phyloP scores from a whole-genome alignment of 371 early-diverging fungal genomes.

The Actinomortierella wolfii region DNA sequence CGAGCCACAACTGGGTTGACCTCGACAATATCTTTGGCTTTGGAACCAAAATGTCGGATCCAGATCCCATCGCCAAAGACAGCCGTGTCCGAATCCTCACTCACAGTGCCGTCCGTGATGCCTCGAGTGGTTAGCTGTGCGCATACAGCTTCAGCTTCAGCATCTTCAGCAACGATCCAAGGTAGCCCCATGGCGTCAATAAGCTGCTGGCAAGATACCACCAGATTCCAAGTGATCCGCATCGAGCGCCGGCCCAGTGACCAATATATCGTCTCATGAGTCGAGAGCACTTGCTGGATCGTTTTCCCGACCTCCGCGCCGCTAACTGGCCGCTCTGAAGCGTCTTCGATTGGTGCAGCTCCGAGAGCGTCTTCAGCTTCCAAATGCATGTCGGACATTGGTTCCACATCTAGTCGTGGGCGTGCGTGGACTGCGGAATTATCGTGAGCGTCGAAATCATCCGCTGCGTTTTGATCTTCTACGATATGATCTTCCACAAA shows the following conservation, averaged over 20 bases:
- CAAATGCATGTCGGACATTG: too few relatives aligned
- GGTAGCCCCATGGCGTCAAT: slow-evolving; percentile 57
- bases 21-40: slow-evolving; percentile 46
- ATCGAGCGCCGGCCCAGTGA: slow-evolving; percentile 57
- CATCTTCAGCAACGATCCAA: slow-evolving; percentile 50
- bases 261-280: slow-evolving; percentile 16
- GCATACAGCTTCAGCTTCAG: slow-evolving; percentile 77
- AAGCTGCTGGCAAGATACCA: slow-evolving; percentile 56
- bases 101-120: slow-evolving; percentile 60
- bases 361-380: too few relatives aligned
- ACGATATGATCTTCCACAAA: too few relatives aligned
- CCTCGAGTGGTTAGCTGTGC: slow-evolving; percentile 56
- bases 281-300: slow-evolving; percentile 21
- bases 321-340: neutral
- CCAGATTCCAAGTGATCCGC: slow-evolving; percentile 53
- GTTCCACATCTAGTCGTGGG: too few relatives aligned
- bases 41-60: slow-evolving; percentile 54
- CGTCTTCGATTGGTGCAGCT: neutral
- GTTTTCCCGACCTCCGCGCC: slow-evolving; percentile 1
- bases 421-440: too few relatives aligned
- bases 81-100: slow-evolving; percentile 73
- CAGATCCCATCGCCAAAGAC: slow-evolving; percentile 64
- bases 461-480: too few relatives aligned
- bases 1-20: slow-evolving; percentile 63
- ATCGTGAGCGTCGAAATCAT: too few relatives aligned